phyloP scores from a whole-genome alignment of 176 grass and related monocot species.

The Juncus effusus region DNA sequence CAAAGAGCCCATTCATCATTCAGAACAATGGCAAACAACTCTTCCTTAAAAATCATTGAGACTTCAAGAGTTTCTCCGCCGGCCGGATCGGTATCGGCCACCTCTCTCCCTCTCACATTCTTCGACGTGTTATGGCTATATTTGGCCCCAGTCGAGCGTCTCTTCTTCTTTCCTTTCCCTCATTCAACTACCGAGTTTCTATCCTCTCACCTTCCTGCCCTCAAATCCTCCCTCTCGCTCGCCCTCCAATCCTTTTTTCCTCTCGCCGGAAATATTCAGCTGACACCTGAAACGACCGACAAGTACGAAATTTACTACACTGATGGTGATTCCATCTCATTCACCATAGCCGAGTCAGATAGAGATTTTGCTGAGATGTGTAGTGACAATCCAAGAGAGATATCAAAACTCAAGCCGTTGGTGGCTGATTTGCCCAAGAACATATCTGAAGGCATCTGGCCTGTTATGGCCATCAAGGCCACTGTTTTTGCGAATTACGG shows the following conservation, averaged over 20 bases:
- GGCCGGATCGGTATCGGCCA: neutral
- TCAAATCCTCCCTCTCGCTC: slow-evolving; percentile 24
- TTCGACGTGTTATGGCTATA: slow-evolving; percentile 35
- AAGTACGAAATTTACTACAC: slow-evolving; percentile 28
- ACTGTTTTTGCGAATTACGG: slow-evolving; percentile 35
- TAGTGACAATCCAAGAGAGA: slow-evolving; percentile 8
- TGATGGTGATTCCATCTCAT: slow-evolving; percentile 23
- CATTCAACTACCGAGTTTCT: neutral
- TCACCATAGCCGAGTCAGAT: slow-evolving; percentile 26
- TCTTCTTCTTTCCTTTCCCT: slow-evolving; percentile 35
- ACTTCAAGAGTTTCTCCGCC: slow-evolving; percentile 7
- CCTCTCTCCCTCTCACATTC: slow-evolving; percentile 31
- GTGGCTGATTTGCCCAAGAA: slow-evolving; percentile 21
- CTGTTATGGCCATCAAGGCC: slow-evolving; percentile 34
- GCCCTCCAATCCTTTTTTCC: slow-evolving; percentile 30
- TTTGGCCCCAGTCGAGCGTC: slow-evolving; percentile 21
- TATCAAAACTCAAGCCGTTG: slow-evolving; percentile 23
- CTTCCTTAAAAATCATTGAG: slow-evolving; percentile 16
- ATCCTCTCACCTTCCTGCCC: neutral
- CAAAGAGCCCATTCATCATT: too few relatives aligned
- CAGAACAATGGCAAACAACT: neutral
- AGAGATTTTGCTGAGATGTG: slow-evolving; percentile 12
- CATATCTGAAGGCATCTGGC: neutral
- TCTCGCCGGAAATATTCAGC: slow-evolving; percentile 20
- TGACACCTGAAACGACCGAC: slow-evolving; percentile 1